Evolutionary conservation across 306 rosid genomes (phyloP).

Genomic region (Fragaria vesca): DNA sequence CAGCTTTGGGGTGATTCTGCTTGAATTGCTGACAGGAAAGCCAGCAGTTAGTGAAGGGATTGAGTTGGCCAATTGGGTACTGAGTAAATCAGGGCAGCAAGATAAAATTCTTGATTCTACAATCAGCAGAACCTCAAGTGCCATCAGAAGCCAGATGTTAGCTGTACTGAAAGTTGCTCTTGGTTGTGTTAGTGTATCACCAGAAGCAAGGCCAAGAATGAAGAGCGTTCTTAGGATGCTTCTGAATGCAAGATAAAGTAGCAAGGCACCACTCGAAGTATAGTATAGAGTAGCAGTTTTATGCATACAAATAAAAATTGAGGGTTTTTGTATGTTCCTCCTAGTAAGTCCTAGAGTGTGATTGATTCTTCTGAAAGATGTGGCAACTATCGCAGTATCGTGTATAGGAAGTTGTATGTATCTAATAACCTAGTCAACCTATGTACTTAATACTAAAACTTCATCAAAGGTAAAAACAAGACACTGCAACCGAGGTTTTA

Average conservation of each 20-base stretch:
- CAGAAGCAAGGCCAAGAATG: slow-evolving; percentile 87
- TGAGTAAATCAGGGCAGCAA: slow-evolving; percentile 39
- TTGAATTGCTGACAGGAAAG: slow-evolving; percentile 83
- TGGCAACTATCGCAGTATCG: background rate
- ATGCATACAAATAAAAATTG: background rate
- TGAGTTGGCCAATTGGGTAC: slow-evolving; percentile 79
- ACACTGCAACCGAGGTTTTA: background rate
- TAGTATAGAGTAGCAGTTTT: background rate
- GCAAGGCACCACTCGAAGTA: background rate
- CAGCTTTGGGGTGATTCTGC: slow-evolving; percentile 80
- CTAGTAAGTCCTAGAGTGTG: background rate
- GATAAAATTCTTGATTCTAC: slow-evolving; percentile 57
- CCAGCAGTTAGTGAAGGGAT: slow-evolving; percentile 73
- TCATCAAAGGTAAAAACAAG: background rate
- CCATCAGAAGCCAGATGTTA: slow-evolving; percentile 69
- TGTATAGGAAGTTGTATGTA: background rate
- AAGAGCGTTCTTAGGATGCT: slow-evolving; percentile 73
- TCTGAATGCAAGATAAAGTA: slow-evolving; percentile 61
- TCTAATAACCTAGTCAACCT: background rate
- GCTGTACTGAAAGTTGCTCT: slow-evolving; percentile 66
- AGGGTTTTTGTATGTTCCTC: slow-evolving; percentile 3
- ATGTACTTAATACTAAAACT: background rate
- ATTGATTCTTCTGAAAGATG: background rate
- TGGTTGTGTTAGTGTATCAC: slow-evolving; percentile 55
- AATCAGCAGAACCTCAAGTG: slow-evolving; percentile 61